Conservation (phyloP, 495 filamentous ascomycete species). For the Bacidia gigantensis region DNA sequence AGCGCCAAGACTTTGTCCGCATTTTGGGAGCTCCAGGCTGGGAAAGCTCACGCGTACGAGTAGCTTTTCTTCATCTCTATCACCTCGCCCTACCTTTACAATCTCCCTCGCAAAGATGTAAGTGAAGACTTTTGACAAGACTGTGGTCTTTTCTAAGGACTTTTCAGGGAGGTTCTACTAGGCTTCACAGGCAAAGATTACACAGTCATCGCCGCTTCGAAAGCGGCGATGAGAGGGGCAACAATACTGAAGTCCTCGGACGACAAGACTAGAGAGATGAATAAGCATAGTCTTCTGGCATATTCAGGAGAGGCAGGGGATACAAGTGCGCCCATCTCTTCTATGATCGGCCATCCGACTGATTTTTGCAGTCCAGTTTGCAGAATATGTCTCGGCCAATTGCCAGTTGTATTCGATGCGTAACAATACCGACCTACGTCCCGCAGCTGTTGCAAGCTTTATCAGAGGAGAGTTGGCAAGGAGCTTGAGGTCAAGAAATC, state of each 20-base stretch:
- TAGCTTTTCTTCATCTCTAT: background rate
- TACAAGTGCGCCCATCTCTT: slow-evolving; percentile 49
- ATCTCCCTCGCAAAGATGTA: slow-evolving; percentile 4
- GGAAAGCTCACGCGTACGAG: slow-evolving; percentile 11
- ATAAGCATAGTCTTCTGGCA: slow-evolving; percentile 91
- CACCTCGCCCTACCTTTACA: background rate
- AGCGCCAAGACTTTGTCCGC: background rate
- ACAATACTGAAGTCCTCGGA: slow-evolving; percentile 92
- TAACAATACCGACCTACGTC: slow-evolving; percentile 80
- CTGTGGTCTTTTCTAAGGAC: background rate
- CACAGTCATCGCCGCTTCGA: slow-evolving; percentile 91
- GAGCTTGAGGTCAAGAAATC: slow-evolving; percentile 77
- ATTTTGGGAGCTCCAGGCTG: background rate
- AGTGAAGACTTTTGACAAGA: background rate
- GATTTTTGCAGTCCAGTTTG: slow-evolving; percentile 65
- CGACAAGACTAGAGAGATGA: slow-evolving; percentile 86
- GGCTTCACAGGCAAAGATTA: slow-evolving; percentile 99
- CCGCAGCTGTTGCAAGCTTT: slow-evolving; percentile 77
- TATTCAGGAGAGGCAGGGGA: slow-evolving; percentile 94
- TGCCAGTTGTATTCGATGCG: slow-evolving; percentile 97
- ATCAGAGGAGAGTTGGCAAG: slow-evolving; percentile 84
- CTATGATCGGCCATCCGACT: background rate
- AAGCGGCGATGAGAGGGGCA: slow-evolving; percentile 92
- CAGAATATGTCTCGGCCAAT: slow-evolving; percentile 98
- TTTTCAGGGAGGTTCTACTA: slow-evolving; percentile 82